Evolutionary conservation across 306 rosid genomes (phyloP).

Genomic region (Begonia fuchsioides): DNA sequence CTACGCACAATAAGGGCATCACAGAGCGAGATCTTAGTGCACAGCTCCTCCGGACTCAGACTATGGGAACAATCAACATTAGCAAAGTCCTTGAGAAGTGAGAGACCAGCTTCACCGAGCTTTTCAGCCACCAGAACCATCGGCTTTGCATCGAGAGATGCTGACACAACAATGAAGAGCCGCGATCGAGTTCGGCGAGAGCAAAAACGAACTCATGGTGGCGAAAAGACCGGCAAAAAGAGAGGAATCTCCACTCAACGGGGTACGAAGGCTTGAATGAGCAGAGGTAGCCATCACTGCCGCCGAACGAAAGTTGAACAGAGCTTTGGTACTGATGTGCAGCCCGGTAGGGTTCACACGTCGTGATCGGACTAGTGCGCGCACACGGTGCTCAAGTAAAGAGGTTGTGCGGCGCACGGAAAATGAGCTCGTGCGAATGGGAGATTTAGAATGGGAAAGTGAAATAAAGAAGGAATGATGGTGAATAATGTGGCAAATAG

Average conservation of each 20-base stretch:
- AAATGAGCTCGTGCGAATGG: no score
- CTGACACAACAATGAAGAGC: conserved; percentile 34
- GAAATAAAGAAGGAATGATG: no score
- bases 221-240: conserved; percentile 29
- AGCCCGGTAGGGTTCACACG: no score
- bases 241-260: conserved; percentile 11
- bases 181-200: conserved; percentile 7
- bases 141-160: conserved; percentile 61
- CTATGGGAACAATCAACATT: conserved; percentile 83
- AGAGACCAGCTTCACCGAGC: conserved; percentile 74
- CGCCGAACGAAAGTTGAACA: no score
- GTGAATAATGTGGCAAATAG: no score
- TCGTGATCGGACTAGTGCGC: no score
- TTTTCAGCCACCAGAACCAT: conserved; percentile 89
- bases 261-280: conserved; percentile 30
- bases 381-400: no score
- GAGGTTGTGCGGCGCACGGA: no score
- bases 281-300: conserved; percentile 37
- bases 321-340: no score
- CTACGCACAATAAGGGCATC: conserved; percentile 92
- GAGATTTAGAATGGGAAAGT: no score
- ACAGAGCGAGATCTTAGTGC: conserved; percentile 96
- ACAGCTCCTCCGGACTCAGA: conserved; percentile 73
- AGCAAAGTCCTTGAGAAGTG: conserved; percentile 62
- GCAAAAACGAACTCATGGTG: conserved; percentile 32